A percentile compares a stretch with the other conserved stretches of the same genome.
Conservation (phyloP, 2,329 filamentous ascomycete genomes). For the Dryadomyces quercus-mongolicae region DNA sequence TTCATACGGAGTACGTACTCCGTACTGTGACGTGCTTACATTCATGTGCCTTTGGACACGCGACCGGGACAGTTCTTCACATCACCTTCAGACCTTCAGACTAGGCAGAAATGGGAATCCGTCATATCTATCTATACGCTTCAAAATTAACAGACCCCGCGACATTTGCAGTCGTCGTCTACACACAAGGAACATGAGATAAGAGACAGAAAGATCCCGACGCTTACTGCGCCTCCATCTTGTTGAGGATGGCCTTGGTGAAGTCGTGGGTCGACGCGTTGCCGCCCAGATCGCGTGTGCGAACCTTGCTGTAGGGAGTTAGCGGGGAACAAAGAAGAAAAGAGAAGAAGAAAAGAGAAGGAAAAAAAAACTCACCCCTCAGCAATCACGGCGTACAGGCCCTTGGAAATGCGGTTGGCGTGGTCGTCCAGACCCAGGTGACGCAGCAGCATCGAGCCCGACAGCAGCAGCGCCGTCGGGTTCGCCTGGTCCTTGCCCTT, state of each 20-base stretch:
- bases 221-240: slow-evolving; percentile 59
- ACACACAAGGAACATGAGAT: no score
- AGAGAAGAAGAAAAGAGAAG: no score
- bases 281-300: slow-evolving; percentile 95
- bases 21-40: no score
- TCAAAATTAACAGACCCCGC: not conserved
- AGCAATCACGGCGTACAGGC: slow-evolving; percentile 64
- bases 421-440: slow-evolving; percentile 97
- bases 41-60: no score
- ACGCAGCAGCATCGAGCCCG: slow-evolving; percentile 91
- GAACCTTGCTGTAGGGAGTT: slow-evolving; percentile 53
- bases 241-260: slow-evolving; percentile 83
- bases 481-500: slow-evolving; percentile 99
- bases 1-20: no score
- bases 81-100: no score
- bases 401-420: slow-evolving; percentile 94
- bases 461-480: slow-evolving; percentile 90
- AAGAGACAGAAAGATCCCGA: no score
- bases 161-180: no score
- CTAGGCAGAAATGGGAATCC: not conserved
- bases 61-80: no score
- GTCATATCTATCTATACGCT: slow-evolving; percentile 4
- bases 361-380: slow-evolving; percentile 65
- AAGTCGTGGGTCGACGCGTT: slow-evolving; percentile 84
- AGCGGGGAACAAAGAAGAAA: slow-evolving; percentile 18